Percentiles rank a stretch among this genome's conserved stretches.
Conservation (phyloP, 768 basidiomycete genomes). For the Psilocybe tampanensis region DNA sequence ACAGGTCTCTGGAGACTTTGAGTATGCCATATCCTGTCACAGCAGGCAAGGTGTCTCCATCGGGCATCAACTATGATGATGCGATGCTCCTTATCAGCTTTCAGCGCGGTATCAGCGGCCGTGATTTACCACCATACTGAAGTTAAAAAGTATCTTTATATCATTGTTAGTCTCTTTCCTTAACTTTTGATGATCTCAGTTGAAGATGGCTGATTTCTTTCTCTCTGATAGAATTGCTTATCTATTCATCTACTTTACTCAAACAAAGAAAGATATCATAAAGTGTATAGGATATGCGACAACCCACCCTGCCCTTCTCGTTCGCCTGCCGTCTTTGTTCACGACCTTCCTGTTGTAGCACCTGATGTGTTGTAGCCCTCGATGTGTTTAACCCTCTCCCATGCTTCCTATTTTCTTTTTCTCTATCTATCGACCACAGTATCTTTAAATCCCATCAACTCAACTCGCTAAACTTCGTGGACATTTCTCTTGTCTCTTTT, state of each 20-base stretch:
- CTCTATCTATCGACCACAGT: background rate
- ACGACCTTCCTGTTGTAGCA: background rate
- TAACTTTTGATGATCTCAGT: background rate
- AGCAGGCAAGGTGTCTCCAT: slow-evolving; percentile 47
- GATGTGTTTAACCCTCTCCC: background rate
- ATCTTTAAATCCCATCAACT: background rate
- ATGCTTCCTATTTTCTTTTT: background rate
- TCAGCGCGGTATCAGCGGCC: slow-evolving; percentile 49
- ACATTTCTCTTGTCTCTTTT: no score
- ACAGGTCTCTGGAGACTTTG: slow-evolving; percentile 17
- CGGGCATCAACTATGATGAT: slow-evolving; percentile 71
- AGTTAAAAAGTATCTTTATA: slow-evolving; percentile 21
- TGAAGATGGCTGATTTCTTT: background rate
- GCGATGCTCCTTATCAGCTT: slow-evolving; percentile 75
- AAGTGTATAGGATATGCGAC: slow-evolving; percentile 15
- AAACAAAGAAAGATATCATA: slow-evolving; percentile 16
- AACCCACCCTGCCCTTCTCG: background rate
- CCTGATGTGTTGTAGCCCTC: background rate
- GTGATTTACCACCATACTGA: slow-evolving; percentile 52
- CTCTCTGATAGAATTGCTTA: slow-evolving; percentile 18
- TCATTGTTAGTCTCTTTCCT: slow-evolving; percentile 14
- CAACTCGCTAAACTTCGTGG: background rate
- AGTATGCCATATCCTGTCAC: slow-evolving; percentile 35
- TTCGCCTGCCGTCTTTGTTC: no score
- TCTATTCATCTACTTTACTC: slow-evolving; percentile 23